Evolutionary conservation across 495 filamentous ascomycete genomes (phyloP), one percentile per base, ranked within the genome.

Genomic region (Penicillium cataractarum): DNA sequence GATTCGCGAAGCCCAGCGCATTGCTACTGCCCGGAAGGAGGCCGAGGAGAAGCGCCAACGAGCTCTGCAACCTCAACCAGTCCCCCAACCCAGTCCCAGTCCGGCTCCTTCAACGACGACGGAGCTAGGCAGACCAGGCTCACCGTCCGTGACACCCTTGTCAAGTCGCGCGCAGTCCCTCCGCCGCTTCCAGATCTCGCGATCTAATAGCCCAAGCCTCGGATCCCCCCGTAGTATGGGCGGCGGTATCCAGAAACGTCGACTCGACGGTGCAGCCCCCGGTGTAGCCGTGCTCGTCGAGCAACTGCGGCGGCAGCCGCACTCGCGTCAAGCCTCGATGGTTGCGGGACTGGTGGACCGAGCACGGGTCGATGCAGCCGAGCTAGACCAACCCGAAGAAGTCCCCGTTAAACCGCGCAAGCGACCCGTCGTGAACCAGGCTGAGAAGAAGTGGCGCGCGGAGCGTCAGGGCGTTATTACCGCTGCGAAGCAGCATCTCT

Each of bases 121-220:
- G 26, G 27, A 52, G n/a, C 49, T 13, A 29, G 31, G 29, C 8
- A 42, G 50, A 29, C 15, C 31, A 54, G 24, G 12, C 22, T n/a
- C 63, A n/a, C 57, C 40, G 10, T 35, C 64, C 37, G 51, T 52
- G 7, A 32, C 58, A 21, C 26, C 59, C 15, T 69, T 73, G 2
- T 60, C 64, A 21, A 57, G 46, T 46, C 68, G 33, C 3, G 60
- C 67, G 24, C 58, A 66, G 15, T 62, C 76, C 0, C 62, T 81
- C 32, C 78, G 79, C 13, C 72, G 77, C 6, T 82, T 82, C 44
- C 78, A 80, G 54, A 82, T 82, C 49, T 78, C 78, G 0, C 63
- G 74, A 39, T 71, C 74, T 2, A 75, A 46, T 19, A 59, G 67
- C 40, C 70, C 73, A 13, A 70, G 72, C 26, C 55, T 69, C 21